Percentiles rank a stretch among this genome's conserved stretches.
Conservation (phyloP, 306 rosid genomes). For the Lagenaria siceraria region DNA sequence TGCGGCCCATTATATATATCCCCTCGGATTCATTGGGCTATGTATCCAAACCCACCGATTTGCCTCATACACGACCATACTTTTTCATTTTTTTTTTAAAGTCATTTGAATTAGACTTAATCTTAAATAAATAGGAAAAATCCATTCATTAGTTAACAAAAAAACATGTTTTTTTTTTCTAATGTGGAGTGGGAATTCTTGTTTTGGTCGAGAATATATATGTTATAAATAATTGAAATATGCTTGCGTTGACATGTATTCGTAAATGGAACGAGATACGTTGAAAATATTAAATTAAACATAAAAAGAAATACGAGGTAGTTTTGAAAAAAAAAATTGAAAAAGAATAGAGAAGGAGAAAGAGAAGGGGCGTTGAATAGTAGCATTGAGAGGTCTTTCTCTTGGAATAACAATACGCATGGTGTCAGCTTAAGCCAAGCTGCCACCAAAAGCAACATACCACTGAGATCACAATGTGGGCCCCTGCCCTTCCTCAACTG, state of each 20-base stretch:
- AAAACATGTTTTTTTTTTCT: too few species aligned
- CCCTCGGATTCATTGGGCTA: not conserved
- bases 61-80: not conserved
- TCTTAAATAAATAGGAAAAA: not conserved
- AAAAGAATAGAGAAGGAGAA: not conserved
- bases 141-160: too few species aligned
- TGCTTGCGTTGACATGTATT: too few species aligned
- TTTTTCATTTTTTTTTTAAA: not conserved
- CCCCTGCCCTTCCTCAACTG: not conserved
- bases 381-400: conserved; percentile 26
- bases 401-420: conserved; percentile 2
- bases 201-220: too few species aligned
- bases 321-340: not conserved
- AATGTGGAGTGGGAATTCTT: too few species aligned
- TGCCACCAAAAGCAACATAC: conserved; percentile 47
- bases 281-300: not conserved
- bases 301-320: not conserved
- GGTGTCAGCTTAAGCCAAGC: conserved; percentile 31
- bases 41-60: too few species aligned
- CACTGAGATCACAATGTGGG: conserved; percentile 39
- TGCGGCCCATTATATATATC: not conserved
- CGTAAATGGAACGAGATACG: too few species aligned
- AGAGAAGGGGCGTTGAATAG: not conserved
- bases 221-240: too few species aligned
- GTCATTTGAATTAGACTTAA: not conserved